Percentiles rank a stretch among this genome's conserved stretches.
Conservation (phyloP, 257 asterid genomes). For the Nicotiana knightiana region DNA sequence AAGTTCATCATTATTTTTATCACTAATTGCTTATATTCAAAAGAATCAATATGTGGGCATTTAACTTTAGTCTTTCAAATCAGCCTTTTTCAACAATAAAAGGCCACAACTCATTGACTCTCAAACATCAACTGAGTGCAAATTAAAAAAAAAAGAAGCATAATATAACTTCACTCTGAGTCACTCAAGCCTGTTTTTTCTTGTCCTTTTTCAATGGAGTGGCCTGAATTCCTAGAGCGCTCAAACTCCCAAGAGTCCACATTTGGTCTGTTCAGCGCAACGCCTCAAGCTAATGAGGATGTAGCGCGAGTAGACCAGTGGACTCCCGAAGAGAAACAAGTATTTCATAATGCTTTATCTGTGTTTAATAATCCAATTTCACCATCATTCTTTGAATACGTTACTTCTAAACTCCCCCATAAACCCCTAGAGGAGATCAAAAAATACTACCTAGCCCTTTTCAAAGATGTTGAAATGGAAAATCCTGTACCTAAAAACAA, state of each 20-base stretch:
- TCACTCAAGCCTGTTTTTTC: not conserved
- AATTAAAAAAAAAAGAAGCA: no score
- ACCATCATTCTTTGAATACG: not conserved
- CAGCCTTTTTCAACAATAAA: no score
- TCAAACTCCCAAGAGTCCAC: not conserved
- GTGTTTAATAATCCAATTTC: not conserved
- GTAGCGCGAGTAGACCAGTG: not conserved
- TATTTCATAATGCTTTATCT: not conserved
- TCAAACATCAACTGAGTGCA: no score
- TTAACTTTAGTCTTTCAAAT: no score
- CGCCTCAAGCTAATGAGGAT: not conserved
- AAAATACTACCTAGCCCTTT: not conserved
- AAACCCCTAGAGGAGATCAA: not conserved
- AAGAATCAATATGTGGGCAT: not conserved
- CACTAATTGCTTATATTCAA: not conserved
- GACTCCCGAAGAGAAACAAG: not conserved
- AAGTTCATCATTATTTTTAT: not conserved
- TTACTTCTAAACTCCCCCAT: not conserved
- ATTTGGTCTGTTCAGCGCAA: not conserved
- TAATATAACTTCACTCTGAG: not conserved
- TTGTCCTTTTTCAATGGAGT: not conserved
- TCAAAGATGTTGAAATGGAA: not conserved
- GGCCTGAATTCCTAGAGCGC: not conserved
- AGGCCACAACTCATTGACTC: no score
- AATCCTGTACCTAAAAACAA: not conserved